These are phyloP conservation scores for Pleurotus djamor DNA, from an alignment of 768 basidiomycete genomes.

Conservation along the genomic window DNA sequence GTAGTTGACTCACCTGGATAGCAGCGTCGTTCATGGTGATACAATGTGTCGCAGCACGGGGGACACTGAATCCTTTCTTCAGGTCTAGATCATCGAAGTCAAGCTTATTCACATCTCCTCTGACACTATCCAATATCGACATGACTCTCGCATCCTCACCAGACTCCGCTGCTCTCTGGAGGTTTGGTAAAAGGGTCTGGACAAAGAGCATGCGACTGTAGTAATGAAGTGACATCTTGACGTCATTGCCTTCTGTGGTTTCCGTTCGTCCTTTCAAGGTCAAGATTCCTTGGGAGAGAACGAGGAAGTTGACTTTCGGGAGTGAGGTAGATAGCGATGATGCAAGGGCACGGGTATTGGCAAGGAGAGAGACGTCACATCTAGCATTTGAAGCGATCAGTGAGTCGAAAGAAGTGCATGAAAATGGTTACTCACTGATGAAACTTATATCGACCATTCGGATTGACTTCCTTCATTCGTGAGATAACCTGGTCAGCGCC, in stretches of 20 bases:
- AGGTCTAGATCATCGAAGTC: conserved; percentile 47
- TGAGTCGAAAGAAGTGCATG: no score
- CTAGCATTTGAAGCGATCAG: neutral
- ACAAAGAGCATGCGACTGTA: conserved; percentile 52
- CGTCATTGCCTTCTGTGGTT: conserved; percentile 43
- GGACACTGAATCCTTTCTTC: conserved; percentile 38
- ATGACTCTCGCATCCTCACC: conserved; percentile 51
- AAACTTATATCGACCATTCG: neutral
- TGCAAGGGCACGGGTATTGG: neutral
- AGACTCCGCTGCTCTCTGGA: conserved; percentile 34
- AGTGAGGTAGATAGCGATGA: conserved; percentile 10
- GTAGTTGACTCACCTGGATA: conserved; percentile 38
- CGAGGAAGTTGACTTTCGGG: conserved; percentile 51
- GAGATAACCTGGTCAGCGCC: neutral
- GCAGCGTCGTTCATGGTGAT: conserved; percentile 53
- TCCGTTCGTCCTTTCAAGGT: conserved; percentile 34
- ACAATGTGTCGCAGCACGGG: conserved; percentile 26
- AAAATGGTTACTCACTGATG: neutral
- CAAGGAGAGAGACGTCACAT: neutral
- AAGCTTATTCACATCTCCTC: conserved; percentile 25
- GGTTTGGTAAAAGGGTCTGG: conserved; percentile 38
- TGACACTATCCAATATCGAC: conserved; percentile 34
- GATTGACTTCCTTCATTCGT: neutral
- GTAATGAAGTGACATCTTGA: conserved; percentile 43
- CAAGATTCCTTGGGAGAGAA: conserved; percentile 42